A percentile compares a stretch with the other conserved stretches of the same genome.
phyloP scores from a whole-genome alignment of 2,329 filamentous ascomycete genomes.

The Verticillium isaacii region DNA sequence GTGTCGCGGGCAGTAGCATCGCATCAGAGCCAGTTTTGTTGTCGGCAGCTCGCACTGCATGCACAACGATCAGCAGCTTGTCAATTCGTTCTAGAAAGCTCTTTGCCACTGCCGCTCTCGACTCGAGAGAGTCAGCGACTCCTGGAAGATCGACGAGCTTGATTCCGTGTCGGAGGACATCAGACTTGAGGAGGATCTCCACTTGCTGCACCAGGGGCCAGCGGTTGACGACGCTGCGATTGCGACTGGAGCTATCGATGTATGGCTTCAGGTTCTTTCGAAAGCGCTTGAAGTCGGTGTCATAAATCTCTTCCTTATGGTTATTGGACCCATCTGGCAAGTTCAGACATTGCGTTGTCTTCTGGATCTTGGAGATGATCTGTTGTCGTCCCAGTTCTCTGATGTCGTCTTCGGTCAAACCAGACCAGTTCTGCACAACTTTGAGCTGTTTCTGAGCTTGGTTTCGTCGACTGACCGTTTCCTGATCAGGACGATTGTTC shows the following conservation, averaged over 20 bases:
- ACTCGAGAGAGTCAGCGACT: constrained; percentile 9
- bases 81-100: constrained; percentile 6
- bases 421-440: constrained; percentile 9
- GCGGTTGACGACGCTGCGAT: neutral
- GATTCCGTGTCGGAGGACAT: constrained; percentile 10
- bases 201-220: constrained; percentile 14
- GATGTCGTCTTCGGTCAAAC: constrained; percentile 1
- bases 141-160: constrained; percentile 14
- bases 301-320: neutral
- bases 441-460: constrained; percentile 2
- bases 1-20: constrained; percentile 5
- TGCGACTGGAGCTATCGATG: constrained; percentile 5
- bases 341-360: neutral
- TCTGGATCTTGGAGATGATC: constrained; percentile 1
- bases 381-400: neutral
- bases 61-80: constrained; percentile 8
- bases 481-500: neutral
- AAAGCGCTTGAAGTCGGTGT: neutral
- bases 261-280: constrained; percentile 5
- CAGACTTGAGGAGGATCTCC: constrained; percentile 5
- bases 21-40: constrained; percentile 12
- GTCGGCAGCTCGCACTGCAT: constrained; percentile 10
- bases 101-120: constrained; percentile 6
- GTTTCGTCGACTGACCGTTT: neutral
- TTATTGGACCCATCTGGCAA: neutral